Evolutionary conservation across 306 rosid species (phyloP).

Genomic region (Phaseolus lunatus): DNA sequence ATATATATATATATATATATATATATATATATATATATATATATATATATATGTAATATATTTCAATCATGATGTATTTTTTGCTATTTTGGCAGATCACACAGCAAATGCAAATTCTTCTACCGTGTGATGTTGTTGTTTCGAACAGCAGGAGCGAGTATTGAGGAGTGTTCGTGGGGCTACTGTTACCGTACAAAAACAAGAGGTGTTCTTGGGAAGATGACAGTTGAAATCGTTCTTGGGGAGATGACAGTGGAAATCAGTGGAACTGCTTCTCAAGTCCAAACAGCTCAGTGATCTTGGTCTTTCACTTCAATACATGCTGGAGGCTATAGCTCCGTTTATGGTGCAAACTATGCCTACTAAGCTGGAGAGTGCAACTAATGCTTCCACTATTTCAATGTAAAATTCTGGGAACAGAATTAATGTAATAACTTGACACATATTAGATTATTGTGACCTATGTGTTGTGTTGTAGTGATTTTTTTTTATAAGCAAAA

Average conservation of each 20-base stretch:
- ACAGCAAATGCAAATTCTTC: slow-evolving; percentile 94
- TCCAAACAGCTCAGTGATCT: slow-evolving; percentile 80
- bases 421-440: slow-evolving; percentile 42
- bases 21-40: too few species aligned
- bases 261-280: slow-evolving; percentile 94
- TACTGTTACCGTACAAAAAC: slow-evolving; percentile 92
- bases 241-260: too few species aligned
- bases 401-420: slow-evolving; percentile 29
- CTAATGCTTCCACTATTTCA: slow-evolving; percentile 37
- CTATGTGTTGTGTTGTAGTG: slow-evolving; percentile 18
- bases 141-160: slow-evolving; percentile 92
- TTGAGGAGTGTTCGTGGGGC: slow-evolving; percentile 97
- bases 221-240: too few species aligned
- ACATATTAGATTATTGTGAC: slow-evolving; percentile 21
- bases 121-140: slow-evolving; percentile 95
- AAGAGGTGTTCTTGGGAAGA: slow-evolving; percentile 96
- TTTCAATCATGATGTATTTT: background rate
- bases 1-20: too few species aligned
- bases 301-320: slow-evolving; percentile 60
- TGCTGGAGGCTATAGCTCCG: slow-evolving; percentile 77
- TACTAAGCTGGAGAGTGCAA: slow-evolving; percentile 55
- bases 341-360: slow-evolving; percentile 86
- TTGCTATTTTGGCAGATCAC: slow-evolving; percentile 73
- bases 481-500: too few species aligned
- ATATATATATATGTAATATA: background rate